Conservation (phyloP, 768 basidiomycete species). For the Amanita molliuscula region DNA sequence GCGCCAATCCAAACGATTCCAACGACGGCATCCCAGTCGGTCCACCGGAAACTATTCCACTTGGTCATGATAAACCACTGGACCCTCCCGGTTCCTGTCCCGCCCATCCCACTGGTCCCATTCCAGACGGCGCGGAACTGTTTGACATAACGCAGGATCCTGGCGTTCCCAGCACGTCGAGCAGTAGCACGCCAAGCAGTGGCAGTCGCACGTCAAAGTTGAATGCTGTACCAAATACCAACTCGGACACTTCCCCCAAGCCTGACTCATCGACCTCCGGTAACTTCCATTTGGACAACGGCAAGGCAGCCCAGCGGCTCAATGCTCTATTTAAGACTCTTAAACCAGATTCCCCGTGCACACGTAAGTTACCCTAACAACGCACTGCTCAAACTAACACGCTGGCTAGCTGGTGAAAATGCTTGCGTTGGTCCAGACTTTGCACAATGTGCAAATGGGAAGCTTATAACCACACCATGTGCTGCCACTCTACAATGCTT, state of each 20-base stretch:
- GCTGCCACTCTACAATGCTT: slow-evolving; percentile 27
- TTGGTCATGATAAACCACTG: slow-evolving; percentile 32
- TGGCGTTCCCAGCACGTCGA: slow-evolving; percentile 14
- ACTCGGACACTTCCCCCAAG: neutral
- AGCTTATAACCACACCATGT: slow-evolving; percentile 31
- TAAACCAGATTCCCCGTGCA: slow-evolving; percentile 35
- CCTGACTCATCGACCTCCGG: slow-evolving; percentile 7
- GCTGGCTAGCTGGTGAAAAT: slow-evolving; percentile 23
- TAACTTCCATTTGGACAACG: slow-evolving; percentile 33
- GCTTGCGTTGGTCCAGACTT: slow-evolving; percentile 37
- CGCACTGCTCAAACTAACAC: no score
- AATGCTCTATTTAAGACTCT: slow-evolving; percentile 44
- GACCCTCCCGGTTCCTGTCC: slow-evolving; percentile 41
- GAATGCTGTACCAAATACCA: no score
- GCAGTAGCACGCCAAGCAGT: no score
- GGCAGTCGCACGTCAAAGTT: no score
- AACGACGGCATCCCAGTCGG: slow-evolving; percentile 32
- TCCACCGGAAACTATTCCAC: slow-evolving; percentile 39
- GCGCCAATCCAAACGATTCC: no score
- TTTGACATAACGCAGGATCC: slow-evolving; percentile 23
- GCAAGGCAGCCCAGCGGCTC: slow-evolving; percentile 37
- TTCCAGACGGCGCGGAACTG: slow-evolving; percentile 39
- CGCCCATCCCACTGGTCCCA: slow-evolving; percentile 35
- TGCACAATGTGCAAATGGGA: slow-evolving; percentile 43
- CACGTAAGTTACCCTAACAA: neutral